phyloP scores from a whole-genome alignment of 257 asterid genomes.

The Solanum boliviense region DNA sequence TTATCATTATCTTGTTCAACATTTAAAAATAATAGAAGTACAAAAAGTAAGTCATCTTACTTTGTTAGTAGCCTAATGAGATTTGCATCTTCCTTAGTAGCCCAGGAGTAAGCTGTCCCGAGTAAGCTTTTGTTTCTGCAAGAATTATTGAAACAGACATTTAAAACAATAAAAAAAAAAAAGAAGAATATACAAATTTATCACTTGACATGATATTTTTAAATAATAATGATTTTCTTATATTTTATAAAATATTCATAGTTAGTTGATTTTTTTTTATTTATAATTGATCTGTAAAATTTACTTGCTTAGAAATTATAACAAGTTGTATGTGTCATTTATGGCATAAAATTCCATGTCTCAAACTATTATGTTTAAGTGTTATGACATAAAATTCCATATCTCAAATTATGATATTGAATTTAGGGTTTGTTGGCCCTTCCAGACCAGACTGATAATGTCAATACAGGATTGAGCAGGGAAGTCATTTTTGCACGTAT shows the following conservation, averaged over 20 bases:
- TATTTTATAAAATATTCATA: neutral
- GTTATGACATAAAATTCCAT: neutral
- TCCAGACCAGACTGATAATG: too few species aligned
- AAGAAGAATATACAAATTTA: neutral
- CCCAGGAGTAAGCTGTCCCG: neutral
- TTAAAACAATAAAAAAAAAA: neutral
- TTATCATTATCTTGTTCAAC: too few species aligned
- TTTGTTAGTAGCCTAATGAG: neutral
- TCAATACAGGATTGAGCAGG: too few species aligned
- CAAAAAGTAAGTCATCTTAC: too few species aligned
- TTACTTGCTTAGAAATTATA: neutral
- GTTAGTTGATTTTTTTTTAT: too few species aligned
- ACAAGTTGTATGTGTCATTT: neutral
- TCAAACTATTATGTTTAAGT: neutral
- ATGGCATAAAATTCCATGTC: neutral
- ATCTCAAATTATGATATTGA: neutral
- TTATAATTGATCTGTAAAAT: neutral
- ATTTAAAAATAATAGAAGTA: too few species aligned
- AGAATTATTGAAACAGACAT: neutral
- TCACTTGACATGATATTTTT: neutral
- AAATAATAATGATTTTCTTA: neutral
- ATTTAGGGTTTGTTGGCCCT: too few species aligned
- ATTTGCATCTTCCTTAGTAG: neutral
- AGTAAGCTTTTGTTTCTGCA: neutral
- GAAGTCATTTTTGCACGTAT: neutral